These are phyloP conservation scores for Lentinus tigrinus DNA, from an alignment of 768 basidiomycete genomes.

Conservation along the genomic window DNA sequence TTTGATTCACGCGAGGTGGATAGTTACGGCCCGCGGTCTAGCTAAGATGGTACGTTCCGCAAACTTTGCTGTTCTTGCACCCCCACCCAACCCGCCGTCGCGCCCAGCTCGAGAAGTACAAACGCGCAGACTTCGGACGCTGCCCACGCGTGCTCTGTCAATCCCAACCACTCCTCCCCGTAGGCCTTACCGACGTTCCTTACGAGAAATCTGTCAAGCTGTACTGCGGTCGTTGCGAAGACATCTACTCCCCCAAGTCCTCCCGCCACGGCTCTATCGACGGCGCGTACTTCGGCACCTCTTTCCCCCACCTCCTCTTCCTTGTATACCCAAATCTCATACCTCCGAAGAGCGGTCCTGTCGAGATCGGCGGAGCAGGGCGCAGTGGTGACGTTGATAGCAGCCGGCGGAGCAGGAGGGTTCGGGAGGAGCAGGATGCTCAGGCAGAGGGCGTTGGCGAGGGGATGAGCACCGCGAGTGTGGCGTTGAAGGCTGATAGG, in stretches of 20 bases:
- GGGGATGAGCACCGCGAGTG: conserved; percentile 72
- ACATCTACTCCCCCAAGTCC: conserved; percentile 97
- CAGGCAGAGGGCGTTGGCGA: conserved; percentile 59
- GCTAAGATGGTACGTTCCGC: conserved; percentile 79
- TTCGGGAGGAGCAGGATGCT: conserved; percentile 49
- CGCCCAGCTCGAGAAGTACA: conserved; percentile 89
- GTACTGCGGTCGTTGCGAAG: conserved; percentile 97
- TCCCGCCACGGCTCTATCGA: conserved; percentile 97
- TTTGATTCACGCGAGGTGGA: conserved; percentile 95
- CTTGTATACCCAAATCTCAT: conserved; percentile 95
- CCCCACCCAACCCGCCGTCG: neutral
- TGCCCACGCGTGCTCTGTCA: conserved; percentile 98
- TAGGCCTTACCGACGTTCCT: conserved; percentile 94
- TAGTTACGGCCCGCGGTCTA: conserved; percentile 90
- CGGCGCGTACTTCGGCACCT: conserved; percentile 98
- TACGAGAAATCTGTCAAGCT: conserved; percentile 99
- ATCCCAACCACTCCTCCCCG: conserved; percentile 91
- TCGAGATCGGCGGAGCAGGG: conserved; percentile 33
- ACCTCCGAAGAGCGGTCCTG: conserved; percentile 71
- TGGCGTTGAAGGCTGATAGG: conserved; percentile 86
- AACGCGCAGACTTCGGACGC: conserved; percentile 95
- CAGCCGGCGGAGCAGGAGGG: conserved; percentile 32
- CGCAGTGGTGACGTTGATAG: conserved; percentile 25
- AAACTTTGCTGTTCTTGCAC: neutral
- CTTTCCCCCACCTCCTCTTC: conserved; percentile 95